phyloP scores from a whole-genome alignment of 768 basidiomycete species.

The Tricholoma flavovirens region DNA sequence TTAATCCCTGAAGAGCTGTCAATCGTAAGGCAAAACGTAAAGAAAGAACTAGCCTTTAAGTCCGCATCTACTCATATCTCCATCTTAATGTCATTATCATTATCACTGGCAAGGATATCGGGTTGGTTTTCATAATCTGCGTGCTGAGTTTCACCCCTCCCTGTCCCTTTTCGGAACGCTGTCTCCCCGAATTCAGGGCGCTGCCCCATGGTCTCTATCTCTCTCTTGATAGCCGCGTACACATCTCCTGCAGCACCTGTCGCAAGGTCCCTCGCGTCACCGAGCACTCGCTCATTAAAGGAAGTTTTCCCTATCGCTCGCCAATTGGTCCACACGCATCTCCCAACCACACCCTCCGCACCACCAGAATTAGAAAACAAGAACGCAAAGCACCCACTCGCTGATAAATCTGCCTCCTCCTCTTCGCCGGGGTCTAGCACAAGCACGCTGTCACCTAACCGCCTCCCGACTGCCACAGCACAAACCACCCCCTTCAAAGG shows the following conservation, averaged over 20 bases:
- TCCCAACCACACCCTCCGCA: constrained; percentile 13
- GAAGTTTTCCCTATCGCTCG: constrained; percentile 19
- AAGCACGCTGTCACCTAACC: constrained; percentile 24
- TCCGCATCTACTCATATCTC: constrained; percentile 27
- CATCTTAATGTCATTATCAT: constrained; percentile 35
- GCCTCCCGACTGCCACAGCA: constrained; percentile 53
- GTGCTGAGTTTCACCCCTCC: constrained; percentile 3
- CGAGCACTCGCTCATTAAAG: constrained; percentile 37
- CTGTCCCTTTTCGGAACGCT: neutral
- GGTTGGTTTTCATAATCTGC: constrained; percentile 10
- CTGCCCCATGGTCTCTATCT: constrained; percentile 20
- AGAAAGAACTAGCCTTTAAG: neutral
- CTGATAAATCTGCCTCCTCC: constrained; percentile 31
- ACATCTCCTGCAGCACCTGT: constrained; percentile 38
- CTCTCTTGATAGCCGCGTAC: constrained; percentile 40
- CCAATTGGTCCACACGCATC: constrained; percentile 59
- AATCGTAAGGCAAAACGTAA: neutral
- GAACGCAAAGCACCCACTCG: constrained; percentile 68
- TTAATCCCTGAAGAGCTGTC: too few species aligned
- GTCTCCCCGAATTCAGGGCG: neutral
- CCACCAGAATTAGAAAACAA: constrained; percentile 33
- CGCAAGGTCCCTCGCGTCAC: constrained; percentile 45
- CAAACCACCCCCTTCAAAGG: constrained; percentile 73
- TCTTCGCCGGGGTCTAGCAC: constrained; percentile 49
- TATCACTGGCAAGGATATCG: constrained; percentile 25